These are phyloP conservation scores for Ascobolus immersus DNA, from an alignment of 495 filamentous ascomycete genomes.

Conservation along the genomic window DNA sequence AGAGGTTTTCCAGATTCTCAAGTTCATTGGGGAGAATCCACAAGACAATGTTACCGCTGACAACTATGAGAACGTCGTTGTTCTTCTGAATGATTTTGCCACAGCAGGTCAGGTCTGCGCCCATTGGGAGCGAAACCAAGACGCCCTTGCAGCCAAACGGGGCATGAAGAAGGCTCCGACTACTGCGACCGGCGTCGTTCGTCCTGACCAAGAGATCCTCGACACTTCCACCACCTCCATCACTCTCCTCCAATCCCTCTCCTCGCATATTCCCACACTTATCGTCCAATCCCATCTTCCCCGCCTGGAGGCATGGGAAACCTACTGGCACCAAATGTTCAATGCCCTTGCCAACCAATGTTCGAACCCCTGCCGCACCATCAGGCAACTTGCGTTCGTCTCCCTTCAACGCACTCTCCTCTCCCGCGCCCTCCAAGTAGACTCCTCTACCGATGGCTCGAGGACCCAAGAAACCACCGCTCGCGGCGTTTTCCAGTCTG, in stretches of 20 bases:
- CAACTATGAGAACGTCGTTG: slow-evolving; percentile 71
- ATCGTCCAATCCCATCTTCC: slow-evolving; percentile 89
- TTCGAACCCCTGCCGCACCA: slow-evolving; percentile 82
- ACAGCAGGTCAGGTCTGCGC: slow-evolving; percentile 62
- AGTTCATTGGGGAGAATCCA: slow-evolving; percentile 35
- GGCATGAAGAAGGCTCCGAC: slow-evolving; percentile 10
- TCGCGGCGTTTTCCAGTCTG: slow-evolving; percentile 68
- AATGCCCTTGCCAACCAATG: slow-evolving; percentile 67
- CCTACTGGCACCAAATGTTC: slow-evolving; percentile 95
- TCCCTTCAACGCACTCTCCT: slow-evolving; percentile 67
- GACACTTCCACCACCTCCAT: slow-evolving; percentile 57
- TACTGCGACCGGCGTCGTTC: not conserved
- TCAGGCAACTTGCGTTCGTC: slow-evolving; percentile 68
- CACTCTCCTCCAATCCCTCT: slow-evolving; percentile 52
- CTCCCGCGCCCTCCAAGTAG: slow-evolving; percentile 50
- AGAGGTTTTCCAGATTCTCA: slow-evolving; percentile 59
- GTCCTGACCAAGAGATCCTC: slow-evolving; percentile 47
- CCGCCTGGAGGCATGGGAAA: slow-evolving; percentile 74
- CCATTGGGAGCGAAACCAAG: slow-evolving; percentile 51
- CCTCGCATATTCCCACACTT: slow-evolving; percentile 49
- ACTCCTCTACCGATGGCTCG: too few species aligned
- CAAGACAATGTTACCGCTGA: slow-evolving; percentile 68
- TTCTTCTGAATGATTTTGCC: slow-evolving; percentile 71
- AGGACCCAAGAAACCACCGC: too few species aligned
- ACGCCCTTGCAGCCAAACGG: slow-evolving; percentile 28